A percentile compares a stretch with the other conserved stretches of the same genome.
phyloP scores from a whole-genome alignment of 768 basidiomycete species.

The Boletus patriciae region DNA sequence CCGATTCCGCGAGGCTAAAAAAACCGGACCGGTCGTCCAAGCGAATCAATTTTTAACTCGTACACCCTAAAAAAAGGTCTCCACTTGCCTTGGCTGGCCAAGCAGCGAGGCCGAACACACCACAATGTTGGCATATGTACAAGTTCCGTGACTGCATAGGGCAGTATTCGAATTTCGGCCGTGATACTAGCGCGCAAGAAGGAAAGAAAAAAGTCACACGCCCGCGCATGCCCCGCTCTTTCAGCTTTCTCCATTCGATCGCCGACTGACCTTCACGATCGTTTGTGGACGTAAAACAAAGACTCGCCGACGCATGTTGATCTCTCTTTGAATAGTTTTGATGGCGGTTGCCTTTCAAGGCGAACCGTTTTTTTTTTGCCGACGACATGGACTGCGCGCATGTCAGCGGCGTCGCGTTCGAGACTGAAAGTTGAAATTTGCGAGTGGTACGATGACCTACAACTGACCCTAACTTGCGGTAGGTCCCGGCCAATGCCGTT shows the following conservation, averaged over 20 bases:
- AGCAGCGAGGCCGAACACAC: constrained; percentile 1
- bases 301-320: constrained; percentile 24
- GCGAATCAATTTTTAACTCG: constrained; percentile 3
- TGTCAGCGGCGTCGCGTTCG: no score
- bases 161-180: background rate
- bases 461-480: background rate
- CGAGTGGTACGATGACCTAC: background rate
- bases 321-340: background rate
- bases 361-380: background rate
- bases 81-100: constrained; percentile 18
- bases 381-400: background rate
- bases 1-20: constrained; percentile 7
- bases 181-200: constrained; percentile 4
- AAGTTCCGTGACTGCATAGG: constrained; percentile 5
- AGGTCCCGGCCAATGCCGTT: background rate
- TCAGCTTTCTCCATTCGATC: constrained; percentile 19
- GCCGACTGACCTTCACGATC: constrained; percentile 6
- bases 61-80: background rate
- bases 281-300: constrained; percentile 23
- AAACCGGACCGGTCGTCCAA: background rate
- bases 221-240: constrained; percentile 5
- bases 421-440: background rate
- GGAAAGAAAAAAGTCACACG: background rate
- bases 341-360: background rate
- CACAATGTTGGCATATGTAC: background rate